Conservation (phyloP, 2,329 filamentous ascomycete genomes). For the Aureobasidium lini region DNA sequence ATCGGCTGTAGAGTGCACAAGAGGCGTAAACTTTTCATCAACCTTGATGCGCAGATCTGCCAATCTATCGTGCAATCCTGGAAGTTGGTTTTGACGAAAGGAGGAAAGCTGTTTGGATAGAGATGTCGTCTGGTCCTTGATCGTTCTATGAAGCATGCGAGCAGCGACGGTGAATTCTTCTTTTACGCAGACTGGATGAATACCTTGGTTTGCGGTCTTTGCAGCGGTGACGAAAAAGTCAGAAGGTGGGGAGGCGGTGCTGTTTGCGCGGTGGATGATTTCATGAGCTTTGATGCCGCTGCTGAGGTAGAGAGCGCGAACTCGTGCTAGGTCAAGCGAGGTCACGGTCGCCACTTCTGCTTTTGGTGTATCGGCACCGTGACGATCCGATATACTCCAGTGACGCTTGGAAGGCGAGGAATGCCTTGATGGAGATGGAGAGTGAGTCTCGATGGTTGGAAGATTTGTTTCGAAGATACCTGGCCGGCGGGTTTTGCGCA, state of each 20-base stretch:
- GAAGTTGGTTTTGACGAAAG: constrained; percentile 34
- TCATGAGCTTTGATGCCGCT: constrained; percentile 87
- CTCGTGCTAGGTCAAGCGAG: constrained; percentile 70
- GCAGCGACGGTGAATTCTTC: constrained; percentile 50
- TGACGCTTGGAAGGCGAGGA: constrained; percentile 34
- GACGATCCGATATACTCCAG: constrained; percentile 53
- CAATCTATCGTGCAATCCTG: constrained; percentile 45
- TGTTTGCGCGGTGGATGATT: constrained; percentile 59
- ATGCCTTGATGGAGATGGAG: neutral
- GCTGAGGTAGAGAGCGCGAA: constrained; percentile 67
- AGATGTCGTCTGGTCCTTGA: constrained; percentile 25
- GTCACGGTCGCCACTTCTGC: constrained; percentile 22
- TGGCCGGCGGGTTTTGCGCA: constrained; percentile 4
- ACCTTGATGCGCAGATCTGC: constrained; percentile 39
- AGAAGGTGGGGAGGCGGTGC: constrained; percentile 22
- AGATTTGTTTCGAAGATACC: neutral
- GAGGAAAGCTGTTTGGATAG: constrained; percentile 12
- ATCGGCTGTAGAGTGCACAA: constrained; percentile 63
- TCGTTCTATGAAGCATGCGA: constrained; percentile 42
- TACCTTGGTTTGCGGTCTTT: constrained; percentile 29
- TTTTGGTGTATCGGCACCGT: constrained; percentile 30
- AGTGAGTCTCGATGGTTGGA: neutral
- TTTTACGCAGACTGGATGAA: constrained; percentile 42
- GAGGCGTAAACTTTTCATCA: constrained; percentile 44
- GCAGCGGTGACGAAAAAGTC: constrained; percentile 32